Evolutionary conservation across 2,329 filamentous ascomycete genomes (phyloP), one percentile per base, ranked within the genome.

Genomic region (Fusarium scirpi): DNA sequence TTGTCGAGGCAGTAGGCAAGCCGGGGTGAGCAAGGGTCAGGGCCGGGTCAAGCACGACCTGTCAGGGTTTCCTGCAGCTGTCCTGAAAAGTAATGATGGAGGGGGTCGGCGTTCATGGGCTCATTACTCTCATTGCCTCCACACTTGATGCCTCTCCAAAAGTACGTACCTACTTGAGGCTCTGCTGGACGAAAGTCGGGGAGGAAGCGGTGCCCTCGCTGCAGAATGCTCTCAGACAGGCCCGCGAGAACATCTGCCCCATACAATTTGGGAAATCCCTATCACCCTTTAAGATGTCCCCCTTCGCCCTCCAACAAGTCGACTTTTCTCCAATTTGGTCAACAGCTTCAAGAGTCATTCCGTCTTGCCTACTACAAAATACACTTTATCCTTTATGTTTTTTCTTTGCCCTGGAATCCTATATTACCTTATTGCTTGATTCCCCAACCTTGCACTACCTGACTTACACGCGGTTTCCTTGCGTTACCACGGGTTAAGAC

Each of bases 281-380:
- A 58, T 54, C 46, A 68, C 44, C 18, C 47, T 46, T 71, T 65
- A 70, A 70, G 60, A 59, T 69, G 67, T 30, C 52, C 52, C 34
- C 45, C 53, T 49, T 65, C 67, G 44, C 67, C 67, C 63, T 57
- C 58, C 58, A 61, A n/a, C 46, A 70, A 58, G 51, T 22, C 43
- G 24, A 32, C 25, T 57, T 40, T 15, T 43, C 38, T 58, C 38
- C 25, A 24, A 57, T 54, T 22, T 34, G 13, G 24, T 41, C 41
- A 58, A 25, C 51, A 43, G 11, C 20, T 55, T 52, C 38, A 61
- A 13, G 30, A 58, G 40, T 15, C 27, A 27, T 25, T 53, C 29
- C n/a, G 7, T 32, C 38, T 25, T n/a, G 15, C 12, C 18, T 46
- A 20, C 6, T 20, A 43, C 16, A 44, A 22, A 24, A 10, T 18